Evolutionary conservation across 176 grass and related monocot species (phyloP).

Genomic region (Ananas comosus): DNA sequence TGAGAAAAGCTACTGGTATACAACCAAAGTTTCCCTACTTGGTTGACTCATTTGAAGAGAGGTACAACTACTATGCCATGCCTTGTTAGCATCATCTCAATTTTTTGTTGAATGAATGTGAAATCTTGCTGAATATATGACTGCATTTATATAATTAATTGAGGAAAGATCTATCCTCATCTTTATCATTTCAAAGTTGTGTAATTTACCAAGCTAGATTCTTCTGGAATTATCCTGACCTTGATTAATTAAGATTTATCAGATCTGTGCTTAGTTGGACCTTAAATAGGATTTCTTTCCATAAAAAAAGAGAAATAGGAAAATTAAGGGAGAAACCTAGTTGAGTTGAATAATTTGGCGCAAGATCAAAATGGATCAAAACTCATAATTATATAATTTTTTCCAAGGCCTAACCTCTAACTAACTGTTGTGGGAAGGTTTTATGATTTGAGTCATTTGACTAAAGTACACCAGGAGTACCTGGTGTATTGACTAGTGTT

Average conservation of each 20-base stretch:
- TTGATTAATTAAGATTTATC: neutral
- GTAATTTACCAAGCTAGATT: neutral
- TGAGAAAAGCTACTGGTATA: conserved; percentile 83
- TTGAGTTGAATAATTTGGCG: too few species aligned
- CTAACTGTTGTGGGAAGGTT: too few species aligned
- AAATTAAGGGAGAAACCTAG: too few species aligned
- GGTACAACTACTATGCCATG: conserved; percentile 21
- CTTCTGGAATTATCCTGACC: neutral
- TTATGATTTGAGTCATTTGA: too few species aligned
- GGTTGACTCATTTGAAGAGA: conserved; percentile 98
- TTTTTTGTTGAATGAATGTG: neutral
- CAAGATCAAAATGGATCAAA: too few species aligned
- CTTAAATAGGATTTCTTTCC: neutral
- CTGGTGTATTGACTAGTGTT: too few species aligned
- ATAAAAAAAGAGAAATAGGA: too few species aligned
- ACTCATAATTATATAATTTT: too few species aligned
- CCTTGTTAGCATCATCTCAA: neutral
- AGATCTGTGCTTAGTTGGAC: neutral
- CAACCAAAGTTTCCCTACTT: conserved; percentile 82
- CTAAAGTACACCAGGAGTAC: too few species aligned
- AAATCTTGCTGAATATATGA: too few species aligned
- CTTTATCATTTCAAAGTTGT: neutral
- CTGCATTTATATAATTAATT: neutral
- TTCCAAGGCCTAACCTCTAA: too few species aligned
- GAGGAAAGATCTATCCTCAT: neutral